A percentile compares a stretch with the other conserved stretches of the same genome.
Evolutionary conservation across 1,284 basidiomycete genomes (phyloP).

Genomic region (Microbotryomycetes sp.): DNA sequence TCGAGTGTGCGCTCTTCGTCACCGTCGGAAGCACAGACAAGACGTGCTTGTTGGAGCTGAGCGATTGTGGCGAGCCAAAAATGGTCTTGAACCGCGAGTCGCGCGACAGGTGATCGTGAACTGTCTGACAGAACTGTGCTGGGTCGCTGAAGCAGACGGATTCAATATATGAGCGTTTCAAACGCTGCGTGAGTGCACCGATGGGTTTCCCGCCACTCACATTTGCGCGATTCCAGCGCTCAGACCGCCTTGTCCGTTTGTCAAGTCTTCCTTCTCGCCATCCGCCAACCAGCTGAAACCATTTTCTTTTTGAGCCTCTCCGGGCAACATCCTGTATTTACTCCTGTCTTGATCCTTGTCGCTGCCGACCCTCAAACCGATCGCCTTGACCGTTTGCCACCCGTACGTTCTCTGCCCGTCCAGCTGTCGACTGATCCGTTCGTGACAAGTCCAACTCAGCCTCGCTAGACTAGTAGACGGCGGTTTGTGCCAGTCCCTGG

Average conservation of each 20-base stretch:
- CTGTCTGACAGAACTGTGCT: constrained; percentile 13
- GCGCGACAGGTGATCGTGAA: constrained; percentile 1
- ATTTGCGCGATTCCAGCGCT: constrained; percentile 14
- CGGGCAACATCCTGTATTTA: constrained; percentile 21
- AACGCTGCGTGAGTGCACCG: no score
- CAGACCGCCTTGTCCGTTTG: constrained; percentile 10
- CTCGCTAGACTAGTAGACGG: constrained; percentile 6
- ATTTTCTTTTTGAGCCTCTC: constrained; percentile 6
- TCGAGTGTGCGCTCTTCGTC: neutral
- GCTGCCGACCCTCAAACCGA: constrained; percentile 20
- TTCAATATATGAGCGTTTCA: no score
- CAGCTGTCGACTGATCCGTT: constrained; percentile 3
- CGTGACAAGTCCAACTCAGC: constrained; percentile 13
- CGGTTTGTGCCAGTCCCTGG: constrained; percentile 14
- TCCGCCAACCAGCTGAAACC: constrained; percentile 11
- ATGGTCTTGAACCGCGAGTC: constrained; percentile 7
- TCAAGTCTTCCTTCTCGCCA: constrained; percentile 21
- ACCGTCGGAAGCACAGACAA: neutral
- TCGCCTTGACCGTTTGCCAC: constrained; percentile 16
- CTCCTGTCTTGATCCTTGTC: constrained; percentile 1
- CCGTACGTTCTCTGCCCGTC: constrained; percentile 11
- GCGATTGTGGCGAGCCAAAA: constrained; percentile 4
- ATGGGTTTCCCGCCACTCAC: no score
- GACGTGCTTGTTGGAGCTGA: neutral
- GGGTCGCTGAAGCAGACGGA: constrained; percentile 10